These are phyloP conservation scores for Acacia melanoxylon DNA, from an alignment of 306 rosid species.

Conservation along the genomic window DNA sequence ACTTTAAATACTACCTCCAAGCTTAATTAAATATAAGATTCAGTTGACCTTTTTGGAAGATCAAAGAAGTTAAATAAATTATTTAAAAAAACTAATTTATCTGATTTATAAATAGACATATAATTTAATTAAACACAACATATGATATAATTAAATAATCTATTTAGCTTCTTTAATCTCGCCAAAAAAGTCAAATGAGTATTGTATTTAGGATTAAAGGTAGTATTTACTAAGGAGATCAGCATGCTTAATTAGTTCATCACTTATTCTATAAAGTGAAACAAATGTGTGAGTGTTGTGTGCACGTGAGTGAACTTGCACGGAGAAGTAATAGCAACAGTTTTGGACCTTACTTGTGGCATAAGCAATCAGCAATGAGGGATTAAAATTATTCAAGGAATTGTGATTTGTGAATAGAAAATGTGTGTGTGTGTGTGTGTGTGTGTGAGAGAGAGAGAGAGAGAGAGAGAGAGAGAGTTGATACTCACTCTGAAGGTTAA, in stretches of 20 bases:
- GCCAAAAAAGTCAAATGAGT: no score
- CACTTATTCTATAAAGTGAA: background rate
- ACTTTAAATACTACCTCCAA: background rate
- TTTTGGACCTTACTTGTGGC: background rate
- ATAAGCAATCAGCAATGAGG: background rate
- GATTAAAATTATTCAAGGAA: background rate
- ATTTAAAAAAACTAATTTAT: no score
- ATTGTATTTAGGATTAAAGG: no score
- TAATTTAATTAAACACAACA: no score
- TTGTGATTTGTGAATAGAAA: background rate
- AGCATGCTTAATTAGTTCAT: background rate
- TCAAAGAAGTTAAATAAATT: no score
- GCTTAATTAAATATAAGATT: no score
- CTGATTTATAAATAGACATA: no score
- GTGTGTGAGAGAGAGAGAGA: background rate
- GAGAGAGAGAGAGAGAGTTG: background rate
- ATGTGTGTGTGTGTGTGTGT: background rate
- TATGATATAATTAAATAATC: no score
- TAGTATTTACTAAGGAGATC: background rate
- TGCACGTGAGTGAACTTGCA: background rate
- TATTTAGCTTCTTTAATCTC: no score
- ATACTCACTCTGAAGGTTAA: slow-evolving; percentile 72
- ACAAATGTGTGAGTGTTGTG: background rate
- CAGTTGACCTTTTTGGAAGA: no score
- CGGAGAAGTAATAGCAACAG: background rate